Percentiles rank a stretch among this genome's conserved stretches.
These are phyloP conservation scores for Saccharum spontaneum DNA, from an alignment of 176 grass and related monocot species.

Conservation along the genomic window DNA sequence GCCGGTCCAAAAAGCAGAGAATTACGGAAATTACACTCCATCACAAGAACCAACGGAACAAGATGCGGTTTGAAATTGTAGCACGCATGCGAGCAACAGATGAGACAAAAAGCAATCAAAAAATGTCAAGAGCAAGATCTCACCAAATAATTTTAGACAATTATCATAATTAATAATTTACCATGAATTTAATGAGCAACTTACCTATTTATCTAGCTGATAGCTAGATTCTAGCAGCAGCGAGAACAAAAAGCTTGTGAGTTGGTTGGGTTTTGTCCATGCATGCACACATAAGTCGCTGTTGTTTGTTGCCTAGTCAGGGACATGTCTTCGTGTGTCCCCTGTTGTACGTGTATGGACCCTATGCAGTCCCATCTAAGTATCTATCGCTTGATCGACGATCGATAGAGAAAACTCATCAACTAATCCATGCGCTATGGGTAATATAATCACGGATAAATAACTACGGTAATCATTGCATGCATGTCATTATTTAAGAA, in stretches of 20 bases:
- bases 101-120: not conserved
- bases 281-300: not conserved
- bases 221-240: not conserved
- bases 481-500: too few relatives aligned
- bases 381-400: not conserved
- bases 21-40: too few relatives aligned
- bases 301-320: constrained; percentile 11
- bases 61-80: not conserved
- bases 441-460: too few relatives aligned
- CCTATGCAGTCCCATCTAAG: not conserved
- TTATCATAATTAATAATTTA: not conserved
- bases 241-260: not conserved
- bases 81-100: not conserved
- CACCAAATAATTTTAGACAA: not conserved
- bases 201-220: not conserved
- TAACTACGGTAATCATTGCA: too few relatives aligned
- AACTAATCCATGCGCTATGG: too few relatives aligned
- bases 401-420: too few relatives aligned
- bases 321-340: not conserved
- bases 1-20: not conserved
- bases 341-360: not conserved
- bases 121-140: not conserved
- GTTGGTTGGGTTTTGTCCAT: not conserved
- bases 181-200: not conserved
- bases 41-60: not conserved